phyloP scores from a whole-genome alignment of 2,329 filamentous ascomycete genomes.

The Fusarium nodosum region DNA sequence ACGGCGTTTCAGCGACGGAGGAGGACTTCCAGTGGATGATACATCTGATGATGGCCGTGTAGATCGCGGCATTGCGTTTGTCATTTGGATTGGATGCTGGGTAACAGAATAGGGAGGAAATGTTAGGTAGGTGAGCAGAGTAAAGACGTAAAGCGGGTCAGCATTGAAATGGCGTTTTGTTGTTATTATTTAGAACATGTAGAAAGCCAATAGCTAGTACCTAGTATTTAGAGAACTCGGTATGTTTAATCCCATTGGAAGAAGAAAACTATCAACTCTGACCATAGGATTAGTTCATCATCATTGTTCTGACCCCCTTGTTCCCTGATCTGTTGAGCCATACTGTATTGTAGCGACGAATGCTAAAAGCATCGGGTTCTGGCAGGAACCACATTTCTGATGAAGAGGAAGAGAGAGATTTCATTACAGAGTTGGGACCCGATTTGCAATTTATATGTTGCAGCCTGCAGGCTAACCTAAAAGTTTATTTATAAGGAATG shows the following conservation, averaged over 20 bases:
- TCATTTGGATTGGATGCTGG: background rate
- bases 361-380: background rate
- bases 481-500: background rate
- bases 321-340: background rate
- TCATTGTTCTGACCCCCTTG: background rate
- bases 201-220: background rate
- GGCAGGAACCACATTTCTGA: background rate
- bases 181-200: background rate
- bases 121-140: conserved; percentile 29
- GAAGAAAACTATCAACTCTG: background rate
- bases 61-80: background rate
- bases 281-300: background rate
- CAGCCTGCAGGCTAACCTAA: background rate
- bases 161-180: background rate
- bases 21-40: conserved; percentile 17
- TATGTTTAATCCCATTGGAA: background rate
- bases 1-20: conserved; percentile 40
- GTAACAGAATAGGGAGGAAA: background rate
- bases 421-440: background rate
- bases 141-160: background rate
- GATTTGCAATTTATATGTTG: background rate
- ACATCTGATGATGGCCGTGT: conserved; percentile 11
- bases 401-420: background rate
- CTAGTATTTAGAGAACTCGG: conserved; percentile 9
- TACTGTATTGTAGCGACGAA: background rate